phyloP scores from a whole-genome alignment of 129 eudicot genomes.

The Artemisia annua region DNA sequence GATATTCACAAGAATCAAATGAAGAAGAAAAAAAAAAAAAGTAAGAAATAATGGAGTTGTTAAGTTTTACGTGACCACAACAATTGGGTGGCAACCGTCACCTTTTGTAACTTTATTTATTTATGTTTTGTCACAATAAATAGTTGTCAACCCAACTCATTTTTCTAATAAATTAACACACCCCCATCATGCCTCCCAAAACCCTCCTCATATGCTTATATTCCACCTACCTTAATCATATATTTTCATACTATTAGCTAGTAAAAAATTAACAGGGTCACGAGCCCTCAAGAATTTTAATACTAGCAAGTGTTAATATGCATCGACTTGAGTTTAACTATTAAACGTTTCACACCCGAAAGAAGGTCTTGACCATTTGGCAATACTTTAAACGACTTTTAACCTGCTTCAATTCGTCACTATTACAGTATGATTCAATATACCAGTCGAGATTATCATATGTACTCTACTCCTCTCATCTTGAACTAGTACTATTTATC shows the following conservation, averaged over 20 bases:
- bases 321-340: no score
- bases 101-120: conserved; percentile 34
- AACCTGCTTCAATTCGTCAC: no score
- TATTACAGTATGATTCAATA: no score
- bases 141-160: conserved; percentile 44
- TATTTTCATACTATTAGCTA: background rate
- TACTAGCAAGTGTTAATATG: no score
- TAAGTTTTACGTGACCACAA: conserved; percentile 39
- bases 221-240: conserved; percentile 36
- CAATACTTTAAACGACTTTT: no score
- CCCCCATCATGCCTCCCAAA: conserved; percentile 26
- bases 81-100: conserved; percentile 45
- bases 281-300: no score
- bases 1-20: conserved; percentile 23
- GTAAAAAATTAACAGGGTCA: background rate
- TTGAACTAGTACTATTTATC: no score
- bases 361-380: no score
- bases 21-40: background rate
- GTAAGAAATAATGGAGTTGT: conserved; percentile 18
- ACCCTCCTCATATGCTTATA: conserved; percentile 21
- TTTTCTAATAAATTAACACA: conserved; percentile 23
- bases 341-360: no score
- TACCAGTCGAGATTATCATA: no score
- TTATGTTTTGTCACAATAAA: conserved; percentile 4
- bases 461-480: no score